Percentiles rank a stretch among this genome's conserved stretches.
These are phyloP conservation scores for Linanthus parryae DNA, from an alignment of 148 eudicot genomes.

Conservation along the genomic window DNA sequence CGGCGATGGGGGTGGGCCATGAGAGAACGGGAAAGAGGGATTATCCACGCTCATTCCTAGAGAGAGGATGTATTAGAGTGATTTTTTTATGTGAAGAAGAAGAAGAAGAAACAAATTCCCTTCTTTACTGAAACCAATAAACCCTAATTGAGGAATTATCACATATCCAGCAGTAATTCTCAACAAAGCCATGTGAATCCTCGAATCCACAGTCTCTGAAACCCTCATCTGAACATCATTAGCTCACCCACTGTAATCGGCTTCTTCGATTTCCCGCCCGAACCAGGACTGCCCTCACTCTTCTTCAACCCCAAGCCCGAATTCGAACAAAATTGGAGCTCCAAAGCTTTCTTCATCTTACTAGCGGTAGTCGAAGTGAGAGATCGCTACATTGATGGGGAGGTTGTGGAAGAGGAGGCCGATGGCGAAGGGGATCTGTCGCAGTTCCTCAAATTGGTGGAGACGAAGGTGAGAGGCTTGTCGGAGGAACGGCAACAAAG, in stretches of 20 bases:
- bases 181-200: constrained; percentile 73
- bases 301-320: constrained; percentile 37
- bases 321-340: constrained; percentile 53
- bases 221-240: constrained; percentile 88
- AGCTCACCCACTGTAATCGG: constrained; percentile 81
- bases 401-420: too few species aligned
- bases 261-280: constrained; percentile 27
- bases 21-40: too few species aligned
- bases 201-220: constrained; percentile 60
- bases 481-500: constrained; percentile 80
- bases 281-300: constrained; percentile 23
- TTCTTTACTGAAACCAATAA: too few species aligned
- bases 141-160: constrained; percentile 3
- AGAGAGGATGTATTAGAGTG: too few species aligned
- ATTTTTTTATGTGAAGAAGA: too few species aligned
- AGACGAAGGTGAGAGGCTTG: constrained; percentile 47
- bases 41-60: too few species aligned
- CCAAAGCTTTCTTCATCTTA: constrained; percentile 84
- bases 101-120: too few species aligned
- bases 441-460: constrained; percentile 11
- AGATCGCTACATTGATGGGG: constrained; percentile 46
- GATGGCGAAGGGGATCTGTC: too few species aligned
- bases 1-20: too few species aligned
- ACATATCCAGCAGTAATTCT: constrained; percentile 96
- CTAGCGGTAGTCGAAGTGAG: constrained; percentile 75